Percentiles rank a stretch among this genome's conserved stretches.
Conservation (phyloP, 441 rosid genomes). For the Mallotus japonicus region DNA sequence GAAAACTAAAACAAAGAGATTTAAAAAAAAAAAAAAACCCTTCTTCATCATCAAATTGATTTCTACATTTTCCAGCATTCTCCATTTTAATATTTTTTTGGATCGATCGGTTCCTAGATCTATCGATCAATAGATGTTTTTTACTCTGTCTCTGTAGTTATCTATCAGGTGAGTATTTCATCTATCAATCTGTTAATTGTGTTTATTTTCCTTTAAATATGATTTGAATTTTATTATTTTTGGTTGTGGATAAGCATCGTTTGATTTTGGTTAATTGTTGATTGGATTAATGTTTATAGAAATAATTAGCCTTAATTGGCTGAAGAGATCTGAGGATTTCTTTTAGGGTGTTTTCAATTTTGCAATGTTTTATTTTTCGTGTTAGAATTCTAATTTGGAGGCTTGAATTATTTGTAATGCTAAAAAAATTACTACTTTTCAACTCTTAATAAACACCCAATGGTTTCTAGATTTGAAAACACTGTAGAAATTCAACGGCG, state of each 20-base stretch:
- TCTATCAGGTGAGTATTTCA: conserved; percentile 16
- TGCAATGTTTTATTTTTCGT: background rate
- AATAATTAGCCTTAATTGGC: background rate
- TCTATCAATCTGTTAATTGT: too few species aligned
- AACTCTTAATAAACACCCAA: background rate
- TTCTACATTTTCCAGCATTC: background rate
- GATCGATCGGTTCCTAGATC: conserved; percentile 20
- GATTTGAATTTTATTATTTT: background rate
- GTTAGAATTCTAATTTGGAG: conserved; percentile 9
- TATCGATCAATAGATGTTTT: background rate
- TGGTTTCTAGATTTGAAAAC: background rate
- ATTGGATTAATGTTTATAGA: background rate
- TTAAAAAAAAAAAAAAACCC: background rate
- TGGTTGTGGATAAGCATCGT: background rate
- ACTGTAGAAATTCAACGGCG: background rate
- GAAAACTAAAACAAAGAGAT: too few species aligned
- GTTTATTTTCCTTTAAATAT: background rate
- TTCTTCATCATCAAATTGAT: background rate
- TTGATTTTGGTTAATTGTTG: background rate
- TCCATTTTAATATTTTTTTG: conserved; percentile 7
- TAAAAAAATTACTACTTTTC: background rate
- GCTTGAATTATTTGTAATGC: background rate
- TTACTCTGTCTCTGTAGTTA: background rate
- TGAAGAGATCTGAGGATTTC: conserved; percentile 25
- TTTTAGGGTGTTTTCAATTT: background rate